Evolutionary conservation across 2,329 filamentous ascomycete species (phyloP).

Genomic region (Penicillium sp.): DNA sequence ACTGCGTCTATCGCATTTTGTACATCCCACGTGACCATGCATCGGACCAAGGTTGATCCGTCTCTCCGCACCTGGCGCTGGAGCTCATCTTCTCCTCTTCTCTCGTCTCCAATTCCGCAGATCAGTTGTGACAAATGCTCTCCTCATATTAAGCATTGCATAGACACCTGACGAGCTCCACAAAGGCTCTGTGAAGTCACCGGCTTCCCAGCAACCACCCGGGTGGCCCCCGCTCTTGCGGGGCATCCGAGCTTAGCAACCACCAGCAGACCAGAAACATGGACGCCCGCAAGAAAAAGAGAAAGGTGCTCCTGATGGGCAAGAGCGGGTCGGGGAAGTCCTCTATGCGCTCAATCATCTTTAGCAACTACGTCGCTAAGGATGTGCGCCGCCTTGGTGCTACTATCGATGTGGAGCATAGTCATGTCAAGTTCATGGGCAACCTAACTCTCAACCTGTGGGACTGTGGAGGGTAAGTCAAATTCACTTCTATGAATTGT

Average conservation of each 20-base stretch:
- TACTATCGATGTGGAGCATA: constrained; percentile 97
- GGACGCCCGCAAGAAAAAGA: constrained; percentile 62
- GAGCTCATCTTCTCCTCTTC: constrained; percentile 14
- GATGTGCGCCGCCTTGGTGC: constrained; percentile 89
- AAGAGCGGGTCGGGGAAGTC: constrained; percentile 97
- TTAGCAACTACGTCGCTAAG: constrained; percentile 96
- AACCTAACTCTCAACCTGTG: constrained; percentile 96
- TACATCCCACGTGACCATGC: constrained; percentile 13
- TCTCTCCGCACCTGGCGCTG: constrained; percentile 22
- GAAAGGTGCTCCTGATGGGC: constrained; percentile 84
- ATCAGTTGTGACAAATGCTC: constrained; percentile 1
- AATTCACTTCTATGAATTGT: background rate
- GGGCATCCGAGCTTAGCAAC: constrained; percentile 20
- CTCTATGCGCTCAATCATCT: constrained; percentile 97
- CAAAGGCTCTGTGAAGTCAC: constrained; percentile 7
- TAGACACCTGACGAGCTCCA: background rate
- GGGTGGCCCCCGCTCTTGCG: constrained; percentile 22
- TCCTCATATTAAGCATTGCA: background rate
- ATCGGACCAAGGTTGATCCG: constrained; percentile 18
- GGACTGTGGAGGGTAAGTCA: constrained; percentile 82
- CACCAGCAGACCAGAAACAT: constrained; percentile 26
- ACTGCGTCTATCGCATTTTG: background rate
- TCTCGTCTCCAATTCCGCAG: constrained; percentile 17
- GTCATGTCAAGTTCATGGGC: constrained; percentile 97
- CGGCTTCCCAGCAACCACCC: constrained; percentile 12